Conservation (phyloP, 2,329 filamentous ascomycete species). For the Corinectria fuckeliana region DNA sequence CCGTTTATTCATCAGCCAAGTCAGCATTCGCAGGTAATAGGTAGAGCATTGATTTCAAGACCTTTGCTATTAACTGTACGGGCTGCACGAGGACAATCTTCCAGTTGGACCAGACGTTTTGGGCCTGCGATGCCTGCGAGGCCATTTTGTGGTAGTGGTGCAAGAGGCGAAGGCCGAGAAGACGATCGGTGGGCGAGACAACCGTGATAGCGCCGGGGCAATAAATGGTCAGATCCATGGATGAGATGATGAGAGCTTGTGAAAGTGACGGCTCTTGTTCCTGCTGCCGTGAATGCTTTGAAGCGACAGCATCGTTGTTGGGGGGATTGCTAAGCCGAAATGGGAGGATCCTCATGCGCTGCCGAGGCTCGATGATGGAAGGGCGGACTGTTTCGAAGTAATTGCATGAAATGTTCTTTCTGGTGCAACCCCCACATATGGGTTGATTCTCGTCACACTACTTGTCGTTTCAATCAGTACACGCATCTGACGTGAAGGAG, state of each 20-base stretch:
- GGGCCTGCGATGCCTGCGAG: neutral
- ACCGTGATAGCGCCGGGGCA: neutral
- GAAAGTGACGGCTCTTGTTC: neutral
- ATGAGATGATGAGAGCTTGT: neutral
- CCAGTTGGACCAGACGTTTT: slow-evolving; percentile 8
- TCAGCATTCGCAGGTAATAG: too few relatives aligned
- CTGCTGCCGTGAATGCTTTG: neutral
- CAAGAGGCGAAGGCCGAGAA: slow-evolving; percentile 13
- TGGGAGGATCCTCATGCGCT: neutral
- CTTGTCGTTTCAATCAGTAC: neutral
- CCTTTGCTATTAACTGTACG: neutral
- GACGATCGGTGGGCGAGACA: neutral
- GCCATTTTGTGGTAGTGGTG: slow-evolving; percentile 16
- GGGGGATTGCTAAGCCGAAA: neutral
- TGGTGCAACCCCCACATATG: slow-evolving; percentile 7
- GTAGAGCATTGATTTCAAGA: neutral
- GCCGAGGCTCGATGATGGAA: neutral
- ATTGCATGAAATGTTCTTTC: slow-evolving; percentile 1
- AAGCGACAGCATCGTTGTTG: neutral
- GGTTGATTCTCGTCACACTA: slow-evolving; percentile 15
- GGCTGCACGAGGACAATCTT: too few relatives aligned
- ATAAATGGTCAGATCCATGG: neutral
- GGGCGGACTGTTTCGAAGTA: slow-evolving; percentile 10
- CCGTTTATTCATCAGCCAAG: neutral
- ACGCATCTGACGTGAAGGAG: neutral